A percentile compares a stretch with the other conserved stretches of the same genome.
Evolutionary conservation across 176 grass and related monocot species (phyloP).

Genomic region (Carex pumila): DNA sequence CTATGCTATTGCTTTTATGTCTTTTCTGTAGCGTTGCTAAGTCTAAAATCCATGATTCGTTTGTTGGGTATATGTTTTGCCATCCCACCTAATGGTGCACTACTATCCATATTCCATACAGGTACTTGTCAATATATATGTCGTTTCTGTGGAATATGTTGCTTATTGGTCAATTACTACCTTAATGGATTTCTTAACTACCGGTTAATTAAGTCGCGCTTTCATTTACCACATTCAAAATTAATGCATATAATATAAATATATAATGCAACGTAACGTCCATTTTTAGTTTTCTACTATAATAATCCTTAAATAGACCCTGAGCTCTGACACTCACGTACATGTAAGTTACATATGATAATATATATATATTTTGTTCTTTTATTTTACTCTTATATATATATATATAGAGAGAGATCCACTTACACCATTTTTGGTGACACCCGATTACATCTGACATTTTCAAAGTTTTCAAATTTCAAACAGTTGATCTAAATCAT

Average conservation of each 20-base stretch:
- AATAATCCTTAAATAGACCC: not conserved
- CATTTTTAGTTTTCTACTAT: not conserved
- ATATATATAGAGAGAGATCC: no score
- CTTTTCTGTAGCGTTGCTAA: not conserved
- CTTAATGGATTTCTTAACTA: slow-evolving; percentile 2
- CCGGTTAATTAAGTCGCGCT: not conserved
- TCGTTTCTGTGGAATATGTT: not conserved
- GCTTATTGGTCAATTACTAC: slow-evolving; percentile 3
- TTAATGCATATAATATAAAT: not conserved
- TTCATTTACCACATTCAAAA: slow-evolving; percentile 10
- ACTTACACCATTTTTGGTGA: no score
- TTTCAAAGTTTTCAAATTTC: no score
- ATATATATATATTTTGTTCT: not conserved
- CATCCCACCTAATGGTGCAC: slow-evolving; percentile 1
- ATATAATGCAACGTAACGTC: not conserved
- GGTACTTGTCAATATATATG: not conserved
- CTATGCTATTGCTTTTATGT: slow-evolving; percentile 1
- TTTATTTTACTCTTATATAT: not conserved
- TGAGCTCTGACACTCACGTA: not conserved
- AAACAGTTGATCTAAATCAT: no score
- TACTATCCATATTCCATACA: not conserved
- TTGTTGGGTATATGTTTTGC: slow-evolving; percentile 16
- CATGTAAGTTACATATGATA: not conserved
- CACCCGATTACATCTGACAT: no score
- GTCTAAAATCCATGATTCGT: not conserved